Evolutionary conservation across 2,329 filamentous ascomycete species (phyloP).

Genomic region (Cladophialophora psammophila): DNA sequence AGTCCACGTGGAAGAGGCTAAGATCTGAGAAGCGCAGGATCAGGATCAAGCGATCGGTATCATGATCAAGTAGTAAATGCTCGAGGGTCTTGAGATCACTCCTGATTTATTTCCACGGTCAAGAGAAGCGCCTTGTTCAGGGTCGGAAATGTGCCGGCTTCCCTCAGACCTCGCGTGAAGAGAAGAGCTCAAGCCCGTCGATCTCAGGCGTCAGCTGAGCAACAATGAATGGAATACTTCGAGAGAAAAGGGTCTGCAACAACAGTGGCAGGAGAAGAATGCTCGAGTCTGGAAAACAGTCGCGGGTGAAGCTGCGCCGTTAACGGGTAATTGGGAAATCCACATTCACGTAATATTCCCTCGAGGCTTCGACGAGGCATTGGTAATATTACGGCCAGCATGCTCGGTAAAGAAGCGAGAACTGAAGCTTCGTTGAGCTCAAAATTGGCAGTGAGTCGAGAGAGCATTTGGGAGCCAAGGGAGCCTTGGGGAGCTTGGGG

Average conservation of each 20-base stretch:
- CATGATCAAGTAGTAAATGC: not conserved
- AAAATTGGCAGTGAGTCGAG: too few relatives aligned
- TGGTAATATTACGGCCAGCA: too few relatives aligned
- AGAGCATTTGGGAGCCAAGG: too few relatives aligned
- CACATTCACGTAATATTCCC: too few relatives aligned
- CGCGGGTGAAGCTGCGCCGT: not conserved
- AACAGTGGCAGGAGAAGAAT: not conserved
- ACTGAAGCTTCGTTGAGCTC: too few relatives aligned
- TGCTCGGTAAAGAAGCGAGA: too few relatives aligned
- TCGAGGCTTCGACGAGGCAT: too few relatives aligned
- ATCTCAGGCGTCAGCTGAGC: not conserved
- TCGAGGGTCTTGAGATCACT: not conserved
- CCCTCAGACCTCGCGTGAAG: not conserved
- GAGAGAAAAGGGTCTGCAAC: not conserved
- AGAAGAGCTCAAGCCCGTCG: not conserved
- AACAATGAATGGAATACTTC: not conserved
- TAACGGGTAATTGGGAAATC: too few relatives aligned
- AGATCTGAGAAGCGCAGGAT: not conserved
- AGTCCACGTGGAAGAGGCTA: slow-evolving; percentile 17
- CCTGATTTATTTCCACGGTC: not conserved
- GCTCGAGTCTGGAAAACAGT: not conserved
- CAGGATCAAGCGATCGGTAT: not conserved
- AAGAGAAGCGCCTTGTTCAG: not conserved
- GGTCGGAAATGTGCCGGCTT: not conserved
- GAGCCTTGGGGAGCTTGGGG: too few relatives aligned